Evolutionary conservation across 176 grass and related monocot species (phyloP), one percentile per base, ranked within the genome.

Genomic region (Puccinellia tenuiflora): DNA sequence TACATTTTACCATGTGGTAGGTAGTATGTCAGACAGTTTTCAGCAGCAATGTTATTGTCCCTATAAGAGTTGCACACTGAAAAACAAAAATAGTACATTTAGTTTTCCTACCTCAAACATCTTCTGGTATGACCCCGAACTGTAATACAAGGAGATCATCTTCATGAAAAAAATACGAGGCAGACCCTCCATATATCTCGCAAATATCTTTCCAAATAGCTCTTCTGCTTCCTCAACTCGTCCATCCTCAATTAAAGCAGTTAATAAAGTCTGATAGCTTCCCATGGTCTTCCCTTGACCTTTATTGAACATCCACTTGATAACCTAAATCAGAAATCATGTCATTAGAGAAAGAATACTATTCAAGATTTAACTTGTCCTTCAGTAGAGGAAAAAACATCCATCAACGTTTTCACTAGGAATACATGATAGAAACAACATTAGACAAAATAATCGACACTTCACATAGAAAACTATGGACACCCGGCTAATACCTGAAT

Each of bases 231-330:
- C 96, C 70, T 96, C 89, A 68, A 96, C 57, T 66, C 93, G 85
- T 1, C 83, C 89, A 79, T 99, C 96, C 81, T 95, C 89, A 43
- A 88, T 83, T 75, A 99, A 85, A 85, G 96, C 91, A 94, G 87
- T 96, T 86, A 99, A 91, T 64, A 99, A 89, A 80, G 89, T 88
- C 69, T 86, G 88, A 85, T 99, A 92, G 79, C 87, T 99, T 48
- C 96, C 96, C 89, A 99, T 93, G 52, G 96, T 99, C 83, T 93
- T 99, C 81, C 96, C 96, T 85, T 99, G 96, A 84, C 96, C 96
- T 90, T 99, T 99, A 77, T 90, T 93, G 72, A 99, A 88, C 96
- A 99, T 96, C 96, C 96, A 99, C 68, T 99, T 99, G 43, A 95
- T 90, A 69, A 99, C 91, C 96, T 99, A 86, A 21, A 84, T 28